Conservation (phyloP, 2,329 filamentous ascomycete species). For the Exophiala calicioides region DNA sequence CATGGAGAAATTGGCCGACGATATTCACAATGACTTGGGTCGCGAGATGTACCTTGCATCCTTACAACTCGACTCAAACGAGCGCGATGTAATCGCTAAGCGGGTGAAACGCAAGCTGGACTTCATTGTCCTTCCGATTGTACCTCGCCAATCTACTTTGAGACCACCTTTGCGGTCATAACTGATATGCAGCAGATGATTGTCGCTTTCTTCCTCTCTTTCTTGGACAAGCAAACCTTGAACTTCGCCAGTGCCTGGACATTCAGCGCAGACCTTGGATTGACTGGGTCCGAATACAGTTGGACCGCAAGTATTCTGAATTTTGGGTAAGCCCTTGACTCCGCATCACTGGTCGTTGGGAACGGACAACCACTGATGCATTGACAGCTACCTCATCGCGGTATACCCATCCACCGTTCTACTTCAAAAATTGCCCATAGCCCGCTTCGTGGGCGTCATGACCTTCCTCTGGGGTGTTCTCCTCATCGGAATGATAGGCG, state of each 20-base stretch:
- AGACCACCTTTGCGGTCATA: no score
- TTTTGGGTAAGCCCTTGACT: no score
- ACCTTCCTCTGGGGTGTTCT: not conserved
- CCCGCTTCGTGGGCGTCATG: not conserved
- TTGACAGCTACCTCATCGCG: no score
- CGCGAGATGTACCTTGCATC: no score
- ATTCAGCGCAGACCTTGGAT: not conserved
- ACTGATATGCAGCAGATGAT: not conserved
- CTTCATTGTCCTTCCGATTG: not conserved
- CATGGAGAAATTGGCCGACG: no score
- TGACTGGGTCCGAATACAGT: not conserved
- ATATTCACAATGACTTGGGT: no score
- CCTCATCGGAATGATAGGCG: not conserved
- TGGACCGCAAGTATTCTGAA: not conserved
- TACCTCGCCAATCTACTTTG: not conserved
- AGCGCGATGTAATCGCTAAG: no score
- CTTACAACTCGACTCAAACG: no score
- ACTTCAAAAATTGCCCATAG: not conserved
- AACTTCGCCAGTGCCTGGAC: not conserved
- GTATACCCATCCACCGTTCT: not conserved
- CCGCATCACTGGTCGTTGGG: no score
- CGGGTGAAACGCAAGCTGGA: constrained; percentile 4
- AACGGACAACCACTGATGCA: no score
- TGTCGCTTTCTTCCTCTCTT: not conserved
- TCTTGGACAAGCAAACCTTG: not conserved